These are phyloP conservation scores for Macrolepiota dolichaula DNA, from an alignment of 768 basidiomycete genomes.

Conservation along the genomic window DNA sequence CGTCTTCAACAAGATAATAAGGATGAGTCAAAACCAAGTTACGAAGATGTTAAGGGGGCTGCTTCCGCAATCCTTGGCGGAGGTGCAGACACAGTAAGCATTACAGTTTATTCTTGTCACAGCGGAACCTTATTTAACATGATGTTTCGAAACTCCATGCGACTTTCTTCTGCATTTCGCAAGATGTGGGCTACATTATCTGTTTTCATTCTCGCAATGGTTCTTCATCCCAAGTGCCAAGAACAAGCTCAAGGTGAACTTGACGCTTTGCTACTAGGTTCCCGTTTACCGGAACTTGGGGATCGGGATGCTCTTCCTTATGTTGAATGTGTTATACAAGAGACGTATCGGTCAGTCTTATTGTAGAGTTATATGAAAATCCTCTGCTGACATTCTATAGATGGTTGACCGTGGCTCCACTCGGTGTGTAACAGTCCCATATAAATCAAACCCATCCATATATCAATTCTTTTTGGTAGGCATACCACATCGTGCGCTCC, in stretches of 20 bases:
- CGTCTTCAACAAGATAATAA: not conserved
- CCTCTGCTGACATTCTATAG: not conserved
- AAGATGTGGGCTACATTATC: slow-evolving; percentile 53
- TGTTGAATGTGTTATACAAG: slow-evolving; percentile 52
- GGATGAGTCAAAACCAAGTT: not conserved
- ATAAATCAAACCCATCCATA: not conserved
- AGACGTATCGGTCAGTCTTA: slow-evolving; percentile 51
- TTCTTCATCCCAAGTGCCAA: slow-evolving; percentile 53
- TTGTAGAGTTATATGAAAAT: slow-evolving; percentile 43
- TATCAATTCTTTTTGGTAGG: slow-evolving; percentile 26
- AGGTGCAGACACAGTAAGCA: slow-evolving; percentile 57
- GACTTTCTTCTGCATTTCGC: not conserved
- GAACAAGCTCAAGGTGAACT: slow-evolving; percentile 62
- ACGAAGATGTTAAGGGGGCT: slow-evolving; percentile 53
- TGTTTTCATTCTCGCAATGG: slow-evolving; percentile 68
- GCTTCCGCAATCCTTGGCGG: slow-evolving; percentile 74
- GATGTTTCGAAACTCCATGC: too few relatives aligned
- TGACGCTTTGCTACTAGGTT: slow-evolving; percentile 57
- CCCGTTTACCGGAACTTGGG: slow-evolving; percentile 54
- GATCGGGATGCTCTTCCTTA: slow-evolving; percentile 58
- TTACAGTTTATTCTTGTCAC: too few relatives aligned
- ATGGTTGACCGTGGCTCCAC: not conserved
- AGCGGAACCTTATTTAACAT: too few relatives aligned
- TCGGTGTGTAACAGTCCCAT: not conserved
- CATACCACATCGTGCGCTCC: slow-evolving; percentile 59